A percentile compares a stretch with the other conserved stretches of the same genome.
Conservation (phyloP, 495 filamentous ascomycete genomes). For the Neurospora tetrasperma region DNA sequence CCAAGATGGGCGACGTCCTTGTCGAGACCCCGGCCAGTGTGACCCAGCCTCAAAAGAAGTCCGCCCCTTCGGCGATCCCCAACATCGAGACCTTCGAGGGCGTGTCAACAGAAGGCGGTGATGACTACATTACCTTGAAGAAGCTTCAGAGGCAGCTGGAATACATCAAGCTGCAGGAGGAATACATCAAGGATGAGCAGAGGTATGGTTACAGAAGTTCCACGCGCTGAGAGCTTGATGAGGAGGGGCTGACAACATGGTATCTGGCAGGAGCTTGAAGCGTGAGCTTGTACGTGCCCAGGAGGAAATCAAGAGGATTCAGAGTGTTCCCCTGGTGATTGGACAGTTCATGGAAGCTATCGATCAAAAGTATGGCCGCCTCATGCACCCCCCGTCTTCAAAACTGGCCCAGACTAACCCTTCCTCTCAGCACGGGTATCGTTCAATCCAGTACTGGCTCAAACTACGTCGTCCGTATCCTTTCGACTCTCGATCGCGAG, state of each 20-base stretch:
- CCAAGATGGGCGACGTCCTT: constrained; percentile 70
- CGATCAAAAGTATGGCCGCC: constrained; percentile 76
- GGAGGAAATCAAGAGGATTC: constrained; percentile 98
- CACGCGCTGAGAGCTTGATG: background rate
- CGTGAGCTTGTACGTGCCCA: constrained; percentile 93
- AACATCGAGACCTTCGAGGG: constrained; percentile 86
- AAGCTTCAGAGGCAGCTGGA: constrained; percentile 92
- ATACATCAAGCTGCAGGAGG: constrained; percentile 97
- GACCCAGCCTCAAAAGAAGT: constrained; percentile 66
- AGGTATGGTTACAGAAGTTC: constrained; percentile 41
- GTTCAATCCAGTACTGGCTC: constrained; percentile 97
- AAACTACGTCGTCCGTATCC: constrained; percentile 97
- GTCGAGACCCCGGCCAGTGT: constrained; percentile 70
- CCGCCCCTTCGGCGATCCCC: constrained; percentile 69
- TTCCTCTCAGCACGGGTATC: constrained; percentile 69
- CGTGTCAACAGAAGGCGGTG: constrained; percentile 65
- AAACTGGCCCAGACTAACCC: constrained; percentile 2
- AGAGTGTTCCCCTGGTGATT: constrained; percentile 94
- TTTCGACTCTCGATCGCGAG: constrained; percentile 97
- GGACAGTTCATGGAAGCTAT: constrained; percentile 99
- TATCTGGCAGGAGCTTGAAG: constrained; percentile 68
- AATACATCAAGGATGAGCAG: constrained; percentile 99
- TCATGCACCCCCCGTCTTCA: background rate
- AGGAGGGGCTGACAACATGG: background rate
- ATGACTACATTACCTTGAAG: constrained; percentile 93